Percentiles rank a stretch among this genome's conserved stretches.
Conservation (phyloP, 495 filamentous ascomycete species). For the Aspergillus olivimuriae region DNA sequence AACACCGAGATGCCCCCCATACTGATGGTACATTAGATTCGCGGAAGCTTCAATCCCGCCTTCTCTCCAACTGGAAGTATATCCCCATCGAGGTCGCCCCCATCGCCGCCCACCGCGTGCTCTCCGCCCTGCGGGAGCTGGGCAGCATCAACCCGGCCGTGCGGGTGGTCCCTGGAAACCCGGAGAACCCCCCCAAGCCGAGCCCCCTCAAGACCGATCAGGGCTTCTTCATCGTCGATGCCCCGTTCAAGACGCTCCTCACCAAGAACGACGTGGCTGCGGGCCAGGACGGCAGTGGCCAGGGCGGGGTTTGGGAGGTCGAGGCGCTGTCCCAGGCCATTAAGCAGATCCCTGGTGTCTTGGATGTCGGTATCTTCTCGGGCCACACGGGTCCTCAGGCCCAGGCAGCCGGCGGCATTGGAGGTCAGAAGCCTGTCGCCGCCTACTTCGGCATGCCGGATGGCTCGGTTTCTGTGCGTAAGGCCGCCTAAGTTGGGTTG, state of each 20-base stretch:
- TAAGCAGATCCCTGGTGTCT: conserved; percentile 77
- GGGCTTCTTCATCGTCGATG: conserved; percentile 88
- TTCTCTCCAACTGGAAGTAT: conserved; percentile 74
- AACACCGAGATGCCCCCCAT: neutral
- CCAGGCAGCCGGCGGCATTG: conserved; percentile 47
- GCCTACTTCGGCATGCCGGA: conserved; percentile 93
- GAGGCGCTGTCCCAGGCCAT: conserved; percentile 62
- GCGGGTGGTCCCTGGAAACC: conserved; percentile 48
- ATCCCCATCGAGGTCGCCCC: conserved; percentile 94
- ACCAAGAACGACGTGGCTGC: conserved; percentile 51
- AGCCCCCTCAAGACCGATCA: conserved; percentile 90
- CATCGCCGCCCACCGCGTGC: conserved; percentile 64
- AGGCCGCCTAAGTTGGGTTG: conserved; percentile 15
- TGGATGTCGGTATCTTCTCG: conserved; percentile 88
- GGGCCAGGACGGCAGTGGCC: conserved; percentile 42
- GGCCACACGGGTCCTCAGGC: conserved; percentile 68
- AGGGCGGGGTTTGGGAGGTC: conserved; percentile 68
- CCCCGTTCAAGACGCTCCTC: conserved; percentile 69
- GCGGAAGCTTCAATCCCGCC: conserved; percentile 71
- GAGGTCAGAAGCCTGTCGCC: conserved; percentile 85
- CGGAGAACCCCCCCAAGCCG: conserved; percentile 52
- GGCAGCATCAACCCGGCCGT: conserved; percentile 64
- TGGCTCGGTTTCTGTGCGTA: conserved; percentile 55
- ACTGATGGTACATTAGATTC: conserved; percentile 50
- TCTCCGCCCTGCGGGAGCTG: conserved; percentile 58